Percentiles rank a stretch among this genome's conserved stretches.
Conservation (phyloP, 352 stramenopile genomes). For the Pythium myriotylum region DNA sequence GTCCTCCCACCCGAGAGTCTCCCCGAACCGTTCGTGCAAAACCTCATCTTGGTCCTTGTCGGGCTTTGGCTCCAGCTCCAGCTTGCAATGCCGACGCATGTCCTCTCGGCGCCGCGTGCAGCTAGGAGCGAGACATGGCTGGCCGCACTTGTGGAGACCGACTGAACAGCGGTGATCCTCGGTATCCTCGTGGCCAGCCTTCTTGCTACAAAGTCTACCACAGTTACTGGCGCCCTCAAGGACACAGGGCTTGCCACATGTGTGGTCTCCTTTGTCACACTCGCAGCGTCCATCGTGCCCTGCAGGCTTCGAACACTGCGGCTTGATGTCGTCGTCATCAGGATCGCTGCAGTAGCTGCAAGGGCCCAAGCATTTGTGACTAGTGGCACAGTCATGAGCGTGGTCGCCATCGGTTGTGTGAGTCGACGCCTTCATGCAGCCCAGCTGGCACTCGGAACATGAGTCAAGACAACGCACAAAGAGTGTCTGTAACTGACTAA, state of each 20-base stretch:
- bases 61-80: constrained; percentile 51
- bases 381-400: constrained; percentile 56
- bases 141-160: constrained; percentile 53
- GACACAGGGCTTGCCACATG: constrained; percentile 49
- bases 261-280: constrained; percentile 64
- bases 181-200: constrained; percentile 42
- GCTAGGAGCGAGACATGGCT: constrained; percentile 42
- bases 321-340: constrained; percentile 31
- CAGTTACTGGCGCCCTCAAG: constrained; percentile 55
- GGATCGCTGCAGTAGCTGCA: constrained; percentile 57
- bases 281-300: constrained; percentile 74
- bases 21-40: constrained; percentile 78
- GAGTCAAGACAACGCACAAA: constrained; percentile 60
- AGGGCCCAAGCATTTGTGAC: constrained; percentile 41
- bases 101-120: constrained; percentile 44
- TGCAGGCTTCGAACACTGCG: constrained; percentile 50
- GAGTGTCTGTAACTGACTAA: constrained; percentile 49
- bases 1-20: constrained; percentile 75
- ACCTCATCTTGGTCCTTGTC: constrained; percentile 66
- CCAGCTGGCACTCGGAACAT: constrained; percentile 54
- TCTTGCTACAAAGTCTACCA: constrained; percentile 45
- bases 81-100: constrained; percentile 68
- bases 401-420: constrained; percentile 29
- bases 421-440: constrained; percentile 61
- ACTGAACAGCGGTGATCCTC: constrained; percentile 60